These are phyloP conservation scores for Salix viminalis DNA, from an alignment of 345 rosid genomes.

Conservation along the genomic window DNA sequence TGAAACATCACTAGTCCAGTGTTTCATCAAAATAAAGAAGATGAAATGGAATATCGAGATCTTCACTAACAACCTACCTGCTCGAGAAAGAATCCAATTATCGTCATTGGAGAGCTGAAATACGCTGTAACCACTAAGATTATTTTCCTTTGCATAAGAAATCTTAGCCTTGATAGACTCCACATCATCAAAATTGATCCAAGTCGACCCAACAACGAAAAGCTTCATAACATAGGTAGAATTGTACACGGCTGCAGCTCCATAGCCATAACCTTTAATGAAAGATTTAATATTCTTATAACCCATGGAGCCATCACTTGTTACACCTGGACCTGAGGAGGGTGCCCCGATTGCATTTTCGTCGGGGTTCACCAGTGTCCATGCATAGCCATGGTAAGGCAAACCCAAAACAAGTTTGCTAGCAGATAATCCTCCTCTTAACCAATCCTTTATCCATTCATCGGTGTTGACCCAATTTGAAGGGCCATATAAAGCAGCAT, in stretches of 20 bases:
- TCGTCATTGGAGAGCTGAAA: constrained; percentile 34
- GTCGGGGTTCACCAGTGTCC: constrained; percentile 18
- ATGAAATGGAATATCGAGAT: too few species aligned
- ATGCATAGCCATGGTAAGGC: constrained; percentile 33
- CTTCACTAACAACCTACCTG: constrained; percentile 9
- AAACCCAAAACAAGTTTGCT: constrained; percentile 29
- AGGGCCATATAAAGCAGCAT: constrained; percentile 27
- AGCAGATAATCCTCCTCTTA: constrained; percentile 21
- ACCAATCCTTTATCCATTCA: constrained; percentile 26
- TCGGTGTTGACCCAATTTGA: constrained; percentile 15
- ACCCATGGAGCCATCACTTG: constrained; percentile 17
- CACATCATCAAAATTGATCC: constrained; percentile 49
- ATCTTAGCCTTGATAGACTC: constrained; percentile 34
- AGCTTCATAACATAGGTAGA: constrained; percentile 29
- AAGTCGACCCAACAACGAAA: constrained; percentile 8
- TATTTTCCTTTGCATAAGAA: constrained; percentile 34
- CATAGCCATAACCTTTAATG: constrained; percentile 22
- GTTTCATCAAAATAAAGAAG: too few species aligned
- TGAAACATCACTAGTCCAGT: too few species aligned
- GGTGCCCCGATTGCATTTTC: constrained; percentile 11
- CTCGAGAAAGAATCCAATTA: constrained; percentile 41
- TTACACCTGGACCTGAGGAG: background rate
- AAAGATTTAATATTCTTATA: constrained; percentile 17
- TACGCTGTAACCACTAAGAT: constrained; percentile 34
- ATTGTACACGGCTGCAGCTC: constrained; percentile 22